These are phyloP conservation scores for Arxiozyma telluris DNA, from an alignment of 1,139 yeast genomes.

Conservation along the genomic window DNA sequence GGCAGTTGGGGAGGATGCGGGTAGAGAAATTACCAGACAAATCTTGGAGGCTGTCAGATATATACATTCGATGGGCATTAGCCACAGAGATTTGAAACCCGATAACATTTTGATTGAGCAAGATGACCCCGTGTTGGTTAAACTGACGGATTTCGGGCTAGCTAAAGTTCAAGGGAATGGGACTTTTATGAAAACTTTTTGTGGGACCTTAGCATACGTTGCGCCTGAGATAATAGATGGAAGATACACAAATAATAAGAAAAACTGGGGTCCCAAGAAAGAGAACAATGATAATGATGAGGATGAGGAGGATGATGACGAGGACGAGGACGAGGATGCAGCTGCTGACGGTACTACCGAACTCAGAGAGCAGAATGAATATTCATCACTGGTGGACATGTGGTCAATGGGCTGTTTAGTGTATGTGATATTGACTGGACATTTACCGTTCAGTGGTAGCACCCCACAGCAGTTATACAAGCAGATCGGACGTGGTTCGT, in stretches of 20 bases:
- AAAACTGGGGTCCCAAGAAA: conserved; percentile 10
- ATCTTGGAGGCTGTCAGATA: conserved; percentile 75
- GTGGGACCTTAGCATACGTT: conserved; percentile 83
- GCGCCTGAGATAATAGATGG: conserved; percentile 93
- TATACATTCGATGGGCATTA: conserved; percentile 80
- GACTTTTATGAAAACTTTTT: conserved; percentile 75
- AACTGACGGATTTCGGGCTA: conserved; percentile 87
- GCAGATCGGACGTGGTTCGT: conserved; percentile 68
- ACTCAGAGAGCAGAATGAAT: conserved; percentile 35
- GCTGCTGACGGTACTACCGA: background rate
- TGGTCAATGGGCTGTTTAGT: conserved; percentile 94
- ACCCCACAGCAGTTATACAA: conserved; percentile 79
- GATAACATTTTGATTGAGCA: conserved; percentile 86
- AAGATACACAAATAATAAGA: conserved; percentile 32
- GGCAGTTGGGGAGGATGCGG: conserved; percentile 82
- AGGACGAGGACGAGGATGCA: no score
- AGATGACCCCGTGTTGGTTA: conserved; percentile 82
- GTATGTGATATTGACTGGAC: conserved; percentile 83
- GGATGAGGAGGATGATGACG: conserved; percentile 14
- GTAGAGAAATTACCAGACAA: conserved; percentile 77
- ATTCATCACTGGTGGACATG: conserved; percentile 84
- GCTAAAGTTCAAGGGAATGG: conserved; percentile 75
- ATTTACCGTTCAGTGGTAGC: conserved; percentile 85
- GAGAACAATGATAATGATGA: conserved; percentile 16
- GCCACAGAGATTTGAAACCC: conserved; percentile 88